phyloP scores from a whole-genome alignment of 495 filamentous ascomycete genomes.

The Penicillium psychrofluorescens region DNA sequence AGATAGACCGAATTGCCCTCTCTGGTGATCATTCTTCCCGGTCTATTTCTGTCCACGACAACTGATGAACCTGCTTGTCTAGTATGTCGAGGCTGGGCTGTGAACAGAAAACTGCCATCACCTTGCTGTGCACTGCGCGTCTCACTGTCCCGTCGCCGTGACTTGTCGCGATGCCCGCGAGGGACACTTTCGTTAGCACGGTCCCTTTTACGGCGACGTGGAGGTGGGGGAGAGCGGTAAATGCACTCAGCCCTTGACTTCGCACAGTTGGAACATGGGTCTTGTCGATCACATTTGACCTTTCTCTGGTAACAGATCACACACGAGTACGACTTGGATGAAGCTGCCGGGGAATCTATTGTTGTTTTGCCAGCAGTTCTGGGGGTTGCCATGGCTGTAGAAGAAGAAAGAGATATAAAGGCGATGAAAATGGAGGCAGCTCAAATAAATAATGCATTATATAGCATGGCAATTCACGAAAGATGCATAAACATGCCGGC shows the following conservation, averaged over 20 bases:
- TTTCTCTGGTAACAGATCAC: slow-evolving; percentile 60
- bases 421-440: no score
- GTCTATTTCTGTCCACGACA: slow-evolving; percentile 1
- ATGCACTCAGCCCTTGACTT: slow-evolving; percentile 53
- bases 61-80: background rate
- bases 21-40: slow-evolving; percentile 27
- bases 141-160: background rate
- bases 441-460: no score
- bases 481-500: no score
- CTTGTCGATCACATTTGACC: slow-evolving; percentile 58
- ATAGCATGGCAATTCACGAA: no score
- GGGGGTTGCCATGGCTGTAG: background rate
- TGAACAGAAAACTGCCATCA: background rate
- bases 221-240: slow-evolving; percentile 50
- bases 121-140: background rate
- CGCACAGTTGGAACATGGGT: slow-evolving; percentile 59
- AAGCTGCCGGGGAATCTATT: slow-evolving; percentile 4
- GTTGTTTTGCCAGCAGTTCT: background rate
- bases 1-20: slow-evolving; percentile 41
- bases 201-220: slow-evolving; percentile 52
- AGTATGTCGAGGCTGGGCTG: background rate
- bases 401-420: background rate
- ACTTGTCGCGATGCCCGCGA: slow-evolving; percentile 12
- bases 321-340: slow-evolving; percentile 43
- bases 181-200: slow-evolving; percentile 38